Base-by-base conservation (phyloP, 2,329 filamentous ascomycete species). In the Grosmannia clavigera region DNA sequence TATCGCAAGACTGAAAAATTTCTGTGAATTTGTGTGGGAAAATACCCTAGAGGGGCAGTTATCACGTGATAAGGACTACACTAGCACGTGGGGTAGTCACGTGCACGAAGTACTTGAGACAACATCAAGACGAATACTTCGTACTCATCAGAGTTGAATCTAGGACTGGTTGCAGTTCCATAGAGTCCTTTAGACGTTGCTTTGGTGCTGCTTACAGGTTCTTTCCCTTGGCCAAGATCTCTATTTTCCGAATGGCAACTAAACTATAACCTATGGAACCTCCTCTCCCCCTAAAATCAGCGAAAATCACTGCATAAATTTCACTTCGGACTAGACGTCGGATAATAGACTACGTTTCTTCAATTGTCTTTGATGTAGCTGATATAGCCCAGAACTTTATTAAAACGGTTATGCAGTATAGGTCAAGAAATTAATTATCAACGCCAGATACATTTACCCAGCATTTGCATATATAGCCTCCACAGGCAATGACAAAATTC, bases 41-140 rank as follows among this genome's bases (percentile, higher is more conserved):
- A 31, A 56, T 60, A 53, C 58, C 58, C 58, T 60, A 60, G 58
- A 25, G 50, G 38, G 50, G 35, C 27, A 25, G 16, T 25, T 25
- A 11, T 22, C 38, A 56, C 54, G 38, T 56, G 54, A 43, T 46
- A 46, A 6, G 3, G 12, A 50, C 9, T 46, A 16, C 16, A 4
- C 14, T 7, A 16, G 43, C 3, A 46, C 4, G 10, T 48, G 5
- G 19, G 12, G n/a, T 35, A 12, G 25, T 52, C 22, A 29, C 50
- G 22, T 52, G 50, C 9, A 12, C 7, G 14, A 5, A 22, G 22
- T 22, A 22, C 22, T 22, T 22, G 22, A 22, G 22, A 38, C 35
- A 14, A 38, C 35, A 10, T 38, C 35, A 10, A 38, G 35, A 10
- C 9, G 22, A 22, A 22, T 22, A 22, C 22, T 22, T 22, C 22